phyloP scores from a whole-genome alignment of 306 rosid species.

The Sindora glabra region DNA sequence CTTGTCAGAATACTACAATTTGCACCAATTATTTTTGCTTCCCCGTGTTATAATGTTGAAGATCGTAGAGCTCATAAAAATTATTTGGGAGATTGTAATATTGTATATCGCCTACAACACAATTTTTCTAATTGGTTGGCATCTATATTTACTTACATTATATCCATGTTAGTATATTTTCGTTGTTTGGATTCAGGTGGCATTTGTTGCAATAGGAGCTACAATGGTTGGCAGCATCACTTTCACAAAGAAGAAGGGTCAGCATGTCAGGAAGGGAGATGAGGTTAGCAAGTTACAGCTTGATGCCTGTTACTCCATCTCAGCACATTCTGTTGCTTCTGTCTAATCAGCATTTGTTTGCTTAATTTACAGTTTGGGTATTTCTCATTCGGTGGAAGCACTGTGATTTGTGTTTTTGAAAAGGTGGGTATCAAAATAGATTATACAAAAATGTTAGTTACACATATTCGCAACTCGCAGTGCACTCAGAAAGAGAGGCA shows the following conservation, averaged over 20 bases:
- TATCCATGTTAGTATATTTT: too few relatives aligned
- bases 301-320: constrained; percentile 1
- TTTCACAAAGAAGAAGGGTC: constrained; percentile 68
- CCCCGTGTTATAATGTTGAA: too few relatives aligned
- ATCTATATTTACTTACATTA: too few relatives aligned
- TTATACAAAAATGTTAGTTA: constrained; percentile 28
- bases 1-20: too few relatives aligned
- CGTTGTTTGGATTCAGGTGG: constrained; percentile 54
- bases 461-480: too few relatives aligned
- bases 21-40: too few relatives aligned
- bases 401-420: constrained; percentile 86
- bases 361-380: constrained; percentile 71
- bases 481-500: too few relatives aligned
- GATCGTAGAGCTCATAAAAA: too few relatives aligned
- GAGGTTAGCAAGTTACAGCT: constrained; percentile 56
- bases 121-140: not conserved
- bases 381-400: constrained; percentile 98
- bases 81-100: too few relatives aligned
- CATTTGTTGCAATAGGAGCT: constrained; percentile 93
- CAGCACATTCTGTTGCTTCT: constrained; percentile 7
- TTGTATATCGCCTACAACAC: too few relatives aligned
- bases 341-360: constrained; percentile 17
- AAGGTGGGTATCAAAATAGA: too few relatives aligned
- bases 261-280: constrained; percentile 81
- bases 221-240: constrained; percentile 98